Evolutionary conservation across 495 filamentous ascomycete species (phyloP), one percentile per base, ranked within the genome.

Genomic region (Tuber calosporum): DNA sequence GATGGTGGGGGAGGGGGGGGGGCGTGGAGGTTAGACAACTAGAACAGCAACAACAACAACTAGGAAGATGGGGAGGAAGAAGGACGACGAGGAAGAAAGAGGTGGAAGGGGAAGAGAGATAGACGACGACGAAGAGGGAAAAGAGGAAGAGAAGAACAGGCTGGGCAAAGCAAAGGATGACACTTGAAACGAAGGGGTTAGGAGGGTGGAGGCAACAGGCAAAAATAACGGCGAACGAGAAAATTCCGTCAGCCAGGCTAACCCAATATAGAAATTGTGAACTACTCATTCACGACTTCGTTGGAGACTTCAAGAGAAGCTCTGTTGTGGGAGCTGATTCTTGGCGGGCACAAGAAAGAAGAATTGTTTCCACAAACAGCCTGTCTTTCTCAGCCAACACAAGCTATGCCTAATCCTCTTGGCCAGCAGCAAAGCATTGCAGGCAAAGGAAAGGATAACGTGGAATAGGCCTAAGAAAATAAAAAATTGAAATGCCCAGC

Each of bases 31-130:
- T 11, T 53, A 11, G 45, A 53, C 45, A 53, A 62, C 53, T 34
- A 1, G 77, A 77, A 72, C 68, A 73, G 67, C 70, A 41, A 78
- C 68, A 73, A 69, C 70, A 41, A 78, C 74, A 78, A 77, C 76
- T 69, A 53, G 62, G 71, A 78, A 78, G 62, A 45, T n/a, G 72
- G 17, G 39, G 67, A 75, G 72, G 73, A 48, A 58, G 70, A 74
- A 74, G 53, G 70, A 71, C 67, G 58, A 66, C 45, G 41, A 66
- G 68, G 76, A 67, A 41, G 68, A 69, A 45, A 40, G 40, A 67
- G 70, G 53, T 30, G 58, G 72, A 66, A 69, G 69, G 53, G 43
- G 42, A 37, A 26, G 66, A 72, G 37, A 42, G 70, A 38, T n/a
- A 66, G n/a, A n/a, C n/a, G 73, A 68, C 34, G 71, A 70, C 39